Conservation (phyloP, 2,329 filamentous ascomycete species). For the Trichoderma lentiforme region DNA sequence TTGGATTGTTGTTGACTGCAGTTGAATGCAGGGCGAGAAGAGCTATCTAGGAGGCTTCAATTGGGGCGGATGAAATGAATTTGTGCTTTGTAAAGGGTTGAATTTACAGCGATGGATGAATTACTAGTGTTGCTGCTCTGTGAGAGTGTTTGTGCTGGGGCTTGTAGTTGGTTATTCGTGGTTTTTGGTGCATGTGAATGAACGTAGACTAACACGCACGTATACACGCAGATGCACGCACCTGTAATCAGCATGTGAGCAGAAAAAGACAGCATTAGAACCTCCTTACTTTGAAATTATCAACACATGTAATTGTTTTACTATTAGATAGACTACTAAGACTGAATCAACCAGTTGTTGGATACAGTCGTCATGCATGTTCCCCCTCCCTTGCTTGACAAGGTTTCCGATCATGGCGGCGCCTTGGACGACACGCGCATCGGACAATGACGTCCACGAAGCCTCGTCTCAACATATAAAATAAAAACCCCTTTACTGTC, state of each 20-base stretch:
- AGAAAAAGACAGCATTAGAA: neutral
- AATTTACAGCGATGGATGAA: neutral
- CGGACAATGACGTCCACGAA: slow-evolving; percentile 23
- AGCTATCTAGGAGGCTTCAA: too few relatives aligned
- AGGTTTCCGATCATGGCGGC: slow-evolving; percentile 8
- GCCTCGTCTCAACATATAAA: neutral
- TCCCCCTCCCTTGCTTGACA: neutral
- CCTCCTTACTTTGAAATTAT: neutral
- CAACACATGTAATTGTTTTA: neutral
- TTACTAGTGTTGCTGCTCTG: neutral
- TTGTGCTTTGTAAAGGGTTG: neutral
- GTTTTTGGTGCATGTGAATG: neutral
- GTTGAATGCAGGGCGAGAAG: neutral
- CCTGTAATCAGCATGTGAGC: neutral
- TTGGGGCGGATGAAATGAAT: neutral
- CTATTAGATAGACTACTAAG: neutral
- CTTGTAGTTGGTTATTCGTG: neutral
- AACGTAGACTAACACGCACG: neutral
- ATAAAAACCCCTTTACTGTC: neutral
- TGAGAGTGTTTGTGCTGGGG: neutral
- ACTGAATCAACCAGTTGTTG: neutral
- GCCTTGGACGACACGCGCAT: slow-evolving; percentile 7
- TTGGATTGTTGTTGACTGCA: neutral
- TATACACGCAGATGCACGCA: neutral
- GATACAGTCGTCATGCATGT: neutral